Evolutionary conservation across 2,329 filamentous ascomycete genomes (phyloP).

Genomic region (Fusarium begoniae): DNA sequence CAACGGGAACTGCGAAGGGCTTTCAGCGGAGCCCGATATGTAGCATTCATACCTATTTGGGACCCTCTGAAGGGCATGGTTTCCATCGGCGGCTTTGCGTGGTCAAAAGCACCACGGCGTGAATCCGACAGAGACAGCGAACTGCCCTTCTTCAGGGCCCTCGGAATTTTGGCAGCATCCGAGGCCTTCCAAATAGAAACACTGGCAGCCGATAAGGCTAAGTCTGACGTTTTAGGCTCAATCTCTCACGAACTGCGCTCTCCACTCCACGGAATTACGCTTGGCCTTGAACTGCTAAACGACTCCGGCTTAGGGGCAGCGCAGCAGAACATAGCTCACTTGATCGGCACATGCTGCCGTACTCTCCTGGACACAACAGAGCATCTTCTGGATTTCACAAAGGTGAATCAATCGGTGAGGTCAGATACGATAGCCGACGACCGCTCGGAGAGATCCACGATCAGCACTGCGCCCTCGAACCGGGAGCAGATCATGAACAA

Average conservation of each 20-base stretch:
- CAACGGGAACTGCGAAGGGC: neutral
- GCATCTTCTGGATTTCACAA: neutral
- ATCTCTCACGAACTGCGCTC: constrained; percentile 2
- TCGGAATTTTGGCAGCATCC: neutral
- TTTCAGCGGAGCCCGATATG: neutral
- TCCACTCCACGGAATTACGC: neutral
- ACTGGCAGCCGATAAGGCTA: neutral
- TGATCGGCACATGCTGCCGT: neutral
- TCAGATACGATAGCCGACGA: accelerated
- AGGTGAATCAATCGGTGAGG: neutral
- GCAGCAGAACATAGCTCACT: neutral
- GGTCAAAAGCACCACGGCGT: neutral
- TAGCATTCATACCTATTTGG: constrained; percentile 2
- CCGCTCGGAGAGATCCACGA: accelerated
- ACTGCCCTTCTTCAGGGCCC: neutral
- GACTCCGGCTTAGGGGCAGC: neutral
- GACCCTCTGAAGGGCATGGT: neutral
- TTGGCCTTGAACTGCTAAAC: neutral
- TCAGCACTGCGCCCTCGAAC: no score
- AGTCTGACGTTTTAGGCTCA: neutral
- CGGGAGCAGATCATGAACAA: neutral
- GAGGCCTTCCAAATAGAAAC: neutral
- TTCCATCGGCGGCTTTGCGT: neutral
- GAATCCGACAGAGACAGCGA: neutral
- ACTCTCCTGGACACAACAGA: neutral